These are phyloP conservation scores for Metschnikowia colocasiae DNA, from an alignment of 805 yeast genomes.

Conservation along the genomic window DNA sequence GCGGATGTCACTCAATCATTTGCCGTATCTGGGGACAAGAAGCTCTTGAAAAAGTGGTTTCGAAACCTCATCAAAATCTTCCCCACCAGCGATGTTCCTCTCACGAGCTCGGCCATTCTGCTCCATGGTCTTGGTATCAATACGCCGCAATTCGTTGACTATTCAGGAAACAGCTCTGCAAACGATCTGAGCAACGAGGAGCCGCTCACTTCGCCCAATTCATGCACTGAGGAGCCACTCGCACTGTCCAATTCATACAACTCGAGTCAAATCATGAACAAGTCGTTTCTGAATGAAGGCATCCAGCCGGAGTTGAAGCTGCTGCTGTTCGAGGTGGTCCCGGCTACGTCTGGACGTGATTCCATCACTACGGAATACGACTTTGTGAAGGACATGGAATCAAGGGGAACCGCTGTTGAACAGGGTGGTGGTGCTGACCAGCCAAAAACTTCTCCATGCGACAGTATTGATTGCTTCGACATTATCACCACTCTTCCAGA, in stretches of 20 bases:
- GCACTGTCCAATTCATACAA: neutral
- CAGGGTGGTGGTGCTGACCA: too few species aligned
- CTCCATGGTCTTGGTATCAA: slow-evolving; percentile 18
- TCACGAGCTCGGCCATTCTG: slow-evolving; percentile 9
- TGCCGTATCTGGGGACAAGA: slow-evolving; percentile 14
- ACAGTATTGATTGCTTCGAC: slow-evolving; percentile 15
- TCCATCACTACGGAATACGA: slow-evolving; percentile 14
- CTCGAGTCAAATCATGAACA: slow-evolving; percentile 13
- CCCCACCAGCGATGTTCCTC: slow-evolving; percentile 22
- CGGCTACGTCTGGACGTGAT: neutral
- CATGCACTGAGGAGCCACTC: slow-evolving; percentile 2
- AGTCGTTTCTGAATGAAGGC: slow-evolving; percentile 13
- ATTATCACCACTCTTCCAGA: slow-evolving; percentile 11
- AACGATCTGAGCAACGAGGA: slow-evolving; percentile 6
- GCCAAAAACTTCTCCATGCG: slow-evolving; percentile 3
- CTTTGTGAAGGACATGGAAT: slow-evolving; percentile 4
- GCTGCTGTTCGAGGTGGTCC: slow-evolving; percentile 7
- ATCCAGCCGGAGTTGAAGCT: slow-evolving; percentile 9
- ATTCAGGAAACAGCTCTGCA: neutral
- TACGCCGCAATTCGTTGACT: slow-evolving; percentile 9
- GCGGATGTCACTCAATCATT: slow-evolving; percentile 16
- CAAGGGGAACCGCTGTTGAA: too few species aligned
- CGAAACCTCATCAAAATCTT: slow-evolving; percentile 30
- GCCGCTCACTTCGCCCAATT: neutral
- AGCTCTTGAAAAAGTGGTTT: slow-evolving; percentile 28